Percentiles rank a stretch among this genome's conserved stretches.
phyloP scores from a whole-genome alignment of 2,329 filamentous ascomycete genomes.

The Clonostachys chloroleuca region DNA sequence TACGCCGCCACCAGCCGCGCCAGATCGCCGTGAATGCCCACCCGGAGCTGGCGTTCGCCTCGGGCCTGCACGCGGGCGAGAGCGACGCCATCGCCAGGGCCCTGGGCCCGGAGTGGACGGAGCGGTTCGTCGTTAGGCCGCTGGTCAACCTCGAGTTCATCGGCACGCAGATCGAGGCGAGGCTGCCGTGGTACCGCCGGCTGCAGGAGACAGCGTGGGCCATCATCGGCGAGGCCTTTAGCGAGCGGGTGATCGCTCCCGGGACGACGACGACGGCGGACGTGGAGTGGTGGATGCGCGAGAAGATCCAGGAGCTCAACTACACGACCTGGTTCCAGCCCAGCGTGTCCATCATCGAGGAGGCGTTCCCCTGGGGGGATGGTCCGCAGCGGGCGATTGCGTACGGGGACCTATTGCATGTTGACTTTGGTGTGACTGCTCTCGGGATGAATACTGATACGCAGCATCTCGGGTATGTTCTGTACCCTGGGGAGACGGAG shows the following conservation, averaged over 20 bases:
- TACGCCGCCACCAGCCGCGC: slow-evolving; percentile 25
- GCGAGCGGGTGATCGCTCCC: slow-evolving; percentile 32
- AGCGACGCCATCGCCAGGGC: slow-evolving; percentile 19
- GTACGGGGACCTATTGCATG: slow-evolving; percentile 34
- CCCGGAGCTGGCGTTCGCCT: slow-evolving; percentile 36
- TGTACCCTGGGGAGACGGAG: no score
- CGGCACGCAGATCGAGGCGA: slow-evolving; percentile 32
- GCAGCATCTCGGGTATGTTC: no score
- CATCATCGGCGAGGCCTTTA: slow-evolving; percentile 40
- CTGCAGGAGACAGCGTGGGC: slow-evolving; percentile 48
- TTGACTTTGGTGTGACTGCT: no score
- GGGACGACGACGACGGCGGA: slow-evolving; percentile 37
- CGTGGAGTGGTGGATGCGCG: slow-evolving; percentile 47
- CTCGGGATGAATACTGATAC: no score
- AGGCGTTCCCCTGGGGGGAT: slow-evolving; percentile 7
- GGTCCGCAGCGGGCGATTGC: slow-evolving; percentile 22
- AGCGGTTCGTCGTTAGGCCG: slow-evolving; percentile 31
- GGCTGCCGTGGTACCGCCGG: slow-evolving; percentile 34
- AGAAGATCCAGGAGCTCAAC: slow-evolving; percentile 40
- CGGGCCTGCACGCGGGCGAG: slow-evolving; percentile 44
- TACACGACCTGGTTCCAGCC: slow-evolving; percentile 50
- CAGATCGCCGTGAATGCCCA: slow-evolving; percentile 39
- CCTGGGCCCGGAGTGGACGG: slow-evolving; percentile 24
- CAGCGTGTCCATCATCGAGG: slow-evolving; percentile 33
- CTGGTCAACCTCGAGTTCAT: slow-evolving; percentile 41